A percentile compares a stretch with the other conserved stretches of the same genome.
Evolutionary conservation across 371 early-diverging fungal species (phyloP).

Genomic region (Smittium culicis): DNA sequence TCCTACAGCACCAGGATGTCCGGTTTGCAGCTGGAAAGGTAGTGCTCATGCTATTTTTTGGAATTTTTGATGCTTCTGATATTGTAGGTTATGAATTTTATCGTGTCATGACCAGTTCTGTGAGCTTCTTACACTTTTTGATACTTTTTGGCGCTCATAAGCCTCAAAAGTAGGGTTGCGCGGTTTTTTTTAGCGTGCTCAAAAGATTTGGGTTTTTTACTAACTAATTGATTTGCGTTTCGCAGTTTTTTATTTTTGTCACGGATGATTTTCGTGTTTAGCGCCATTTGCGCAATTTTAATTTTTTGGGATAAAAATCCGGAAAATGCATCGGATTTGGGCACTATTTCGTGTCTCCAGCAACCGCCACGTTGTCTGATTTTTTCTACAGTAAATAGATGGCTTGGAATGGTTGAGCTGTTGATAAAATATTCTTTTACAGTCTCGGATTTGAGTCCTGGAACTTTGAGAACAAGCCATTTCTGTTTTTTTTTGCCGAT

Average conservation of each 20-base stretch:
- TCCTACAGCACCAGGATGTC: neutral
- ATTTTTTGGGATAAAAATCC: neutral
- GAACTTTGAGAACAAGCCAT: no score
- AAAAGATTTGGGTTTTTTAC: neutral
- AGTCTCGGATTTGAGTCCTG: no score
- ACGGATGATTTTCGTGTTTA: no score
- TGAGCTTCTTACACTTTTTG: neutral
- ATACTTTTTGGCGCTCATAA: neutral
- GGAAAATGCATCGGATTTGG: neutral
- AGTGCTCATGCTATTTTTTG: neutral
- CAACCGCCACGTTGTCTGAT: neutral
- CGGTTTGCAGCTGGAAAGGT: neutral
- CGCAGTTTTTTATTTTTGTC: neutral
- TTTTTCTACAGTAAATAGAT: neutral
- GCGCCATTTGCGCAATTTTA: no score
- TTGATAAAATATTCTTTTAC: neutral
- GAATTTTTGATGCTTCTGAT: neutral
- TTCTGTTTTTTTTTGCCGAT: no score
- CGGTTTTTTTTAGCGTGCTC: neutral
- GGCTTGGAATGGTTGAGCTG: neutral
- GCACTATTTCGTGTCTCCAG: neutral
- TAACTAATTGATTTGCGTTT: neutral
- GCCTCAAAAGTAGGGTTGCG: neutral
- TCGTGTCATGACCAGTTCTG: neutral
- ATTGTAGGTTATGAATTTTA: neutral